Conservation (phyloP, 805 yeast genomes). For the Metschnikowia lochheadii region DNA sequence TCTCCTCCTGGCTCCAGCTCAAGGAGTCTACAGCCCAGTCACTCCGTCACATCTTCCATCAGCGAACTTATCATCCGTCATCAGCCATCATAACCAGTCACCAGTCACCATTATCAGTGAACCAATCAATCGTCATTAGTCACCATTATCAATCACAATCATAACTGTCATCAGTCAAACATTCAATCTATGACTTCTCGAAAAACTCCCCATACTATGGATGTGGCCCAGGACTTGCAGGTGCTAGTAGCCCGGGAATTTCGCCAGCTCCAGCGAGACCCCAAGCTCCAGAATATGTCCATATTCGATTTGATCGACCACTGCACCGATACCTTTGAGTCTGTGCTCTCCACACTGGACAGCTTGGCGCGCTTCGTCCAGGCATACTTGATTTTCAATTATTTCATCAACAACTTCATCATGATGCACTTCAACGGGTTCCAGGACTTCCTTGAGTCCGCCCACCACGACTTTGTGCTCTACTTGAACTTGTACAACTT, state of each 20-base stretch:
- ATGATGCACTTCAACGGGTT: constrained; percentile 42
- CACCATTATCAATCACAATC: too few species aligned
- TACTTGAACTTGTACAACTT: constrained; percentile 41
- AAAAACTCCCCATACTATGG: constrained; percentile 1
- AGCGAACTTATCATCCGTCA: too few species aligned
- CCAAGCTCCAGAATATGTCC: constrained; percentile 25
- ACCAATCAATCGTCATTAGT: too few species aligned
- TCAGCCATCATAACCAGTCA: too few species aligned
- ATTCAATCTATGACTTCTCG: not conserved
- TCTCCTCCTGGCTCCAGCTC: too few species aligned
- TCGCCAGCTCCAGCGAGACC: constrained; percentile 35
- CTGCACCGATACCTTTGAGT: constrained; percentile 37
- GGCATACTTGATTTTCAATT: constrained; percentile 40
- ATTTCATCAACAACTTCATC: constrained; percentile 39
- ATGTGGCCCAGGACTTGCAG: not conserved
- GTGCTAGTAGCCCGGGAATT: constrained; percentile 29
- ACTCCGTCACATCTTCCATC: too few species aligned
- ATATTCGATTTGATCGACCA: constrained; percentile 40
- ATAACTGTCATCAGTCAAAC: not conserved
- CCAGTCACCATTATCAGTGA: too few species aligned
- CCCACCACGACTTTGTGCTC: constrained; percentile 37
- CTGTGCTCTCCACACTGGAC: constrained; percentile 16
- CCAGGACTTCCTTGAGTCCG: constrained; percentile 33
- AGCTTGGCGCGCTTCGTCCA: constrained; percentile 27
- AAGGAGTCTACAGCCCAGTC: too few species aligned